Evolutionary conservation across 345 rosid species (phyloP), one percentile per base, ranked within the genome.

Genomic region (Carallia pectinifolia): DNA sequence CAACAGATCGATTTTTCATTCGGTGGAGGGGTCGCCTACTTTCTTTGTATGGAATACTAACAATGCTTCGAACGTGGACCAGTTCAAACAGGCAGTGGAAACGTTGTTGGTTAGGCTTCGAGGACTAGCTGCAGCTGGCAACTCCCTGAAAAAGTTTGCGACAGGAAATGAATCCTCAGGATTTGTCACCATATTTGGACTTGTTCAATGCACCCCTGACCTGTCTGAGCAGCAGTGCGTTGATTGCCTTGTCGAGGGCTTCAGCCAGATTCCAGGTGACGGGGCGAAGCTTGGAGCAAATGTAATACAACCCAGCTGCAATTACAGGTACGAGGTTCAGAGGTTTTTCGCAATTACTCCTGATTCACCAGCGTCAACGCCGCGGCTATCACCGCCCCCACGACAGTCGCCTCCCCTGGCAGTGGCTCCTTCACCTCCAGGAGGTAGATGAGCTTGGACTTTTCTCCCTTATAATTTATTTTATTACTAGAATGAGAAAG

Each of bases 141-240:
- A 75, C 34, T 38, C 74, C 4, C 62, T 65, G 8, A 69, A 81
- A 48, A 86, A 86, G 61, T 88, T 77, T n/a, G 89, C 89, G 1
- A 64, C 79, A 0, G 85, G 85, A 10, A 60, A 63, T 7, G 7
- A 56, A 0, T 65, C 48, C 3, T 69, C 58, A 0, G 74, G 27
- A 2, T 77, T 7, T 36, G 7, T 27, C 9, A 73, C 7, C 4
- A 68, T 81, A 64, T 86, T 64, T 0, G 93, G 72, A 16, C 75
- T 68, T 27, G 74, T 53, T 2, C 89, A 86, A 5, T 85, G 93
- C 58, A 75, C 83, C 15, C 85, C 88, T 5, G 84, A 86, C 62
- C 62, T 85, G 61, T 73, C 82, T 0, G 71, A 68, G 48, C 4
- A 36, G 19, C 69, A 74, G 13, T 78, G 83, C 33, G 37, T 34